Percentiles rank a stretch among this genome's conserved stretches.
phyloP scores from a whole-genome alignment of 805 yeast species.

The Barnettozyma wickerhamii region DNA sequence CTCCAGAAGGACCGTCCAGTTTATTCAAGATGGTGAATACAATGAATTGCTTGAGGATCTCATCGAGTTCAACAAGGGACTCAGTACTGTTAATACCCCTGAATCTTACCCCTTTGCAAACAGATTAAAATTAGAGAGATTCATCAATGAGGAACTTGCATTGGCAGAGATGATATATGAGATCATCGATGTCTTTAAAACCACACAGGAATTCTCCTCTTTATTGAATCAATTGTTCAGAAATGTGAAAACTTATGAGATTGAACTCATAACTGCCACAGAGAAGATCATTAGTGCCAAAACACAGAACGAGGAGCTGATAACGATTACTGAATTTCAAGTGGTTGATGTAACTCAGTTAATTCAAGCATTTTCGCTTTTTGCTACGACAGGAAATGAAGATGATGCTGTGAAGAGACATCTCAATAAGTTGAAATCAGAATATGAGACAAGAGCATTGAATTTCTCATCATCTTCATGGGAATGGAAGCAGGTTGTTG shows the following conservation, averaged over 20 bases:
- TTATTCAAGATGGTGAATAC: constrained; percentile 4
- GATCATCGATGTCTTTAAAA: not conserved
- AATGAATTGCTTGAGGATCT: not conserved
- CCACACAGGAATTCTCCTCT: not conserved
- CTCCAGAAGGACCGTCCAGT: not conserved
- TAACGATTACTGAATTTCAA: not conserved
- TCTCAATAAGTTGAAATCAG: not conserved
- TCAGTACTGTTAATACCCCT: not conserved
- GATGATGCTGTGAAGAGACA: not conserved
- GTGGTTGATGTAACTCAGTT: not conserved
- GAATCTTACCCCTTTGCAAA: not conserved
- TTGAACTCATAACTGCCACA: not conserved
- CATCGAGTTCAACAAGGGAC: not conserved
- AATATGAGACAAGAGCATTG: not conserved
- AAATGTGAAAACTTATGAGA: not conserved
- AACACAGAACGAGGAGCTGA: not conserved
- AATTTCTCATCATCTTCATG: not conserved
- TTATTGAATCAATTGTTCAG: constrained; percentile 1
- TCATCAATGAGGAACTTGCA: not conserved
- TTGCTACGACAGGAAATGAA: not conserved
- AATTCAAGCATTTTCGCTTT: not conserved
- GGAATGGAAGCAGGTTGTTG: no score
- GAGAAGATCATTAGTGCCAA: not conserved
- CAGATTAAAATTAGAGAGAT: constrained; percentile 1
- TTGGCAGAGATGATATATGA: not conserved